Conservation (phyloP, 2,329 filamentous ascomycete species). For the Annulohypoxylon truncatum region DNA sequence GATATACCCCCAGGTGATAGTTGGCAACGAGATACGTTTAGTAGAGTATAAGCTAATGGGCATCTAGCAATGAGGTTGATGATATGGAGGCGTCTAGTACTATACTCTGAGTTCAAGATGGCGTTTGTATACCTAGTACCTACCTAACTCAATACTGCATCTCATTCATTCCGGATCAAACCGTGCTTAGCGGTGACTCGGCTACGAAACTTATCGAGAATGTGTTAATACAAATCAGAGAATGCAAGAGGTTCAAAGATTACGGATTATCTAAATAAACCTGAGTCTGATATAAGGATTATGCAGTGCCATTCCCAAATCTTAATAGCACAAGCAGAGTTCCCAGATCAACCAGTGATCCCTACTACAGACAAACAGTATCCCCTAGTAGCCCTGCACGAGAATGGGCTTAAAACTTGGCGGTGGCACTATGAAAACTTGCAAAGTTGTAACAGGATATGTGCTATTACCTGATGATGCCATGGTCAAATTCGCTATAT, state of each 20-base stretch:
- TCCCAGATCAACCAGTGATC: no score
- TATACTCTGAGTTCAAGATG: not conserved
- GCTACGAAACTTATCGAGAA: not conserved
- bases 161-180: not conserved
- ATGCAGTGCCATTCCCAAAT: not conserved
- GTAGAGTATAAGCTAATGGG: constrained; percentile 10
- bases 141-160: not conserved
- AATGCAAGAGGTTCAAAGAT: not conserved
- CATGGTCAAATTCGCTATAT: no score
- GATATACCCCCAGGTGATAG: constrained; percentile 34
- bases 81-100: constrained; percentile 21
- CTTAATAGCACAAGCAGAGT: not conserved
- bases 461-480: no score
- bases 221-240: not conserved
- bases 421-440: no score
- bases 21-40: constrained; percentile 17
- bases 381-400: no score
- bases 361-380: no score
- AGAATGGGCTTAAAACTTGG: no score
- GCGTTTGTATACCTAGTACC: not conserved
- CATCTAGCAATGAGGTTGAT: constrained; percentile 10
- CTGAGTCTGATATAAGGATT: not conserved
- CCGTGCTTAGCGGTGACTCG: not conserved
- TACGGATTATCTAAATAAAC: not conserved
- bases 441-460: no score